These are phyloP conservation scores for Lagerstroemia speciosa DNA, from an alignment of 345 rosid species.

Conservation along the genomic window DNA sequence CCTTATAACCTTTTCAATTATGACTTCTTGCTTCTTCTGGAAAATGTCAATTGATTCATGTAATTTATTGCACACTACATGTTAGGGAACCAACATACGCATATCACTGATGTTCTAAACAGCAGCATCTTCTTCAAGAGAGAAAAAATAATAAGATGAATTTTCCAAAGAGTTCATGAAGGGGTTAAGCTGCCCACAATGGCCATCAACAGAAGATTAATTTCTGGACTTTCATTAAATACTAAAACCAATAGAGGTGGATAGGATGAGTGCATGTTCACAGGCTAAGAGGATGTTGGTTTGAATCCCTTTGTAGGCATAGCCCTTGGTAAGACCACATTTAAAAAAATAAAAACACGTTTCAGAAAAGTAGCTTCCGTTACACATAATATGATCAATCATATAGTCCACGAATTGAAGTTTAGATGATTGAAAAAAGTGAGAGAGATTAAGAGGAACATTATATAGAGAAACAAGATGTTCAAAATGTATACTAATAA, in stretches of 20 bases:
- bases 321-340: too few species aligned
- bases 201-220: neutral
- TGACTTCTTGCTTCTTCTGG: constrained; percentile 80
- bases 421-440: neutral
- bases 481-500: too few species aligned
- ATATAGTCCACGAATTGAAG: neutral
- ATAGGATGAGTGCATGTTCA: too few species aligned
- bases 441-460: neutral
- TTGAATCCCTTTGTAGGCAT: too few species aligned
- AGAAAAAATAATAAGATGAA: too few species aligned
- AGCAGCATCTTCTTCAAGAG: too few species aligned
- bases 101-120: too few species aligned
- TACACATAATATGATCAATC: neutral
- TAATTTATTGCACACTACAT: neutral
- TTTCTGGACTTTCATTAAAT: neutral
- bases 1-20: constrained; percentile 78
- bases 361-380: neutral
- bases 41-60: neutral
- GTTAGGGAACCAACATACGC: neutral
- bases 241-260: too few species aligned
- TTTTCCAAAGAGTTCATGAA: too few species aligned
- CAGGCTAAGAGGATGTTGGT: too few species aligned
- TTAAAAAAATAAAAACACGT: neutral
- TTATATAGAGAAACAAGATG: neutral
- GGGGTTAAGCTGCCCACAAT: too few species aligned